A percentile compares a stretch with the other conserved stretches of the same genome.
Conservation (phyloP, 257 asterid species). For the Verbena officinalis region DNA sequence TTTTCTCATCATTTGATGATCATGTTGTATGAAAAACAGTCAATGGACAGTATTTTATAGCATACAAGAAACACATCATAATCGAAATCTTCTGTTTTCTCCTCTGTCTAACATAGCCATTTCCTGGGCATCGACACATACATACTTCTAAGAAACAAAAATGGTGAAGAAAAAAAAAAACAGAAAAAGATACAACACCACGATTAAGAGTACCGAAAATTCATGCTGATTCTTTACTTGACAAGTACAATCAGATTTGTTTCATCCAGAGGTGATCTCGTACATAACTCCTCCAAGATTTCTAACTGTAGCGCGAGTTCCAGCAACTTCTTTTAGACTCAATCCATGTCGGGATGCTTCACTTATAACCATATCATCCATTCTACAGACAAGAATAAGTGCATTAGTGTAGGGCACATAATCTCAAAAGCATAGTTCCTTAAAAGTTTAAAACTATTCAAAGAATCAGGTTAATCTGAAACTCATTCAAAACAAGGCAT, state of each 20-base stretch:
- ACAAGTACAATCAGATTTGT: no score
- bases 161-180: not conserved
- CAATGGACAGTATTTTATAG: not conserved
- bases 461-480: not conserved
- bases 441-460: not conserved
- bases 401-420: not conserved
- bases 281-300: conserved; percentile 78
- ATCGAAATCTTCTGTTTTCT: not conserved
- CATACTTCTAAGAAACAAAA: not conserved
- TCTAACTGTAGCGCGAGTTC: conserved; percentile 61
- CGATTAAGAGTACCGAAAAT: not conserved
- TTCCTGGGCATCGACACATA: not conserved
- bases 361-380: conserved; percentile 68
- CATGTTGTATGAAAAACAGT: conserved; percentile 12
- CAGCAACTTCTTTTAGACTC: conserved; percentile 62
- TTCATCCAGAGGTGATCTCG: conserved; percentile 51
- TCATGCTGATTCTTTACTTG: no score
- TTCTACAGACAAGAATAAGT: conserved; percentile 46
- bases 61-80: conserved; percentile 5
- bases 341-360: conserved; percentile 80
- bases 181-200: conserved; percentile 10
- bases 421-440: not conserved
- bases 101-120: not conserved
- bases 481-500: not conserved
- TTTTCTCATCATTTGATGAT: conserved; percentile 1